These are phyloP conservation scores for Xylaria polymorpha DNA, from an alignment of 2,329 filamentous ascomycete species.

Conservation along the genomic window DNA sequence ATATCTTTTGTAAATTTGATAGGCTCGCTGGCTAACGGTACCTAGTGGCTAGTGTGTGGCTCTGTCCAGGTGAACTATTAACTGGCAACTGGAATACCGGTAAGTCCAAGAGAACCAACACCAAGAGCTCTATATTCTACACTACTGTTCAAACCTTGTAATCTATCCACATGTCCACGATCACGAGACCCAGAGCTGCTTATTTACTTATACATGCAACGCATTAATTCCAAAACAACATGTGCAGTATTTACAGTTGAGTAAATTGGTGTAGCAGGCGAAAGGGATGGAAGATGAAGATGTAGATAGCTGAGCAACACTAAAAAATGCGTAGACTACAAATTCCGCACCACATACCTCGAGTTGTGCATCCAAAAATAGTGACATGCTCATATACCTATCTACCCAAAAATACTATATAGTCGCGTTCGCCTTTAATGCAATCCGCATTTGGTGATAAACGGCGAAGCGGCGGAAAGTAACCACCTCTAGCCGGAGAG, in stretches of 20 bases:
- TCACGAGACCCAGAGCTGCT: not conserved
- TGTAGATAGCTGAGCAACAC: not conserved
- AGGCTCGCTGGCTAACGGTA: not conserved
- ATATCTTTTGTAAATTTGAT: not conserved
- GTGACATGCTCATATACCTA: not conserved
- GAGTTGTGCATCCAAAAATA: not conserved
- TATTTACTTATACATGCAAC: not conserved
- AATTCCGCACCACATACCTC: not conserved
- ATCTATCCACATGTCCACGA: not conserved
- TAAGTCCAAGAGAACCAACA: too few species aligned
- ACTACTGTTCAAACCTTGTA: not conserved
- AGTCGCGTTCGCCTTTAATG: not conserved
- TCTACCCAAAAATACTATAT: not conserved
- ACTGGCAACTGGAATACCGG: too few species aligned
- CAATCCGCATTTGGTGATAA: not conserved
- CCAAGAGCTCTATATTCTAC: too few species aligned
- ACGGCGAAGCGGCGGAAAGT: not conserved
- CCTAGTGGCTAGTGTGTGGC: not conserved
- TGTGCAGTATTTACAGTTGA: not conserved
- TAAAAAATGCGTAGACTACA: not conserved
- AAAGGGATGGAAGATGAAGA: not conserved
- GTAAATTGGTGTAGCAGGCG: not conserved
- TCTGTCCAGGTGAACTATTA: not conserved
- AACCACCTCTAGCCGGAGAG: not conserved
- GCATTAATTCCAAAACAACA: too few species aligned